A percentile compares a stretch with the other conserved stretches of the same genome.
phyloP scores from a whole-genome alignment of 1,284 basidiomycete species.

The Papiliotrema nemorosa region DNA sequence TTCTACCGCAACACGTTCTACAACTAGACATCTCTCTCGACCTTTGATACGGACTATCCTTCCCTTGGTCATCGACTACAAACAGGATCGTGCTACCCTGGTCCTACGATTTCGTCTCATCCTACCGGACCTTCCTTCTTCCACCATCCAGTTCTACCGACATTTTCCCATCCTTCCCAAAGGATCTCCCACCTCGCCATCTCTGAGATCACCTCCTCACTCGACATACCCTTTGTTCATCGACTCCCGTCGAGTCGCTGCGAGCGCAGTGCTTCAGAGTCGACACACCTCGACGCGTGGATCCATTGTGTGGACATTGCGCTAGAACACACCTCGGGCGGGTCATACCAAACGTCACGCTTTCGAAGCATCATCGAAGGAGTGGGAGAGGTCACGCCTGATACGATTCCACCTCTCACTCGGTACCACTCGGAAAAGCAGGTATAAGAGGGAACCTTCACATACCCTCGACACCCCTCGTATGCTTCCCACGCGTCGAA shows the following conservation, averaged over 20 bases:
- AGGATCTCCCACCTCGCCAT: background rate
- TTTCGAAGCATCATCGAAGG: background rate
- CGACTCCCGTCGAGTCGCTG: too few species aligned
- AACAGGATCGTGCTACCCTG: too few species aligned
- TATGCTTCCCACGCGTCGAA: background rate
- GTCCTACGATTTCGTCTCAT: too few species aligned
- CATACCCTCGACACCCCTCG: background rate
- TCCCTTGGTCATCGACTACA: too few species aligned
- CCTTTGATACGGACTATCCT: background rate
- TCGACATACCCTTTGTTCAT: too few species aligned
- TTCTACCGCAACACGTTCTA: background rate
- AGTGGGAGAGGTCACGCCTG: background rate
- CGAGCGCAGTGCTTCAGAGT: too few species aligned
- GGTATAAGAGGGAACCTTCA: too few species aligned
- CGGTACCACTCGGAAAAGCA: too few species aligned
- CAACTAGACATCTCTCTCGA: background rate
- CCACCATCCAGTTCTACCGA: background rate
- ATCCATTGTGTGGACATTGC: too few species aligned
- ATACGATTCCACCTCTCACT: background rate
- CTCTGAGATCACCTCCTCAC: background rate
- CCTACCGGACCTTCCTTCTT: background rate
- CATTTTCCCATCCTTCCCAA: background rate
- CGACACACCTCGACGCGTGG: too few species aligned
- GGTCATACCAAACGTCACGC: too few species aligned
- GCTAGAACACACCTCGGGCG: too few species aligned